Evolutionary conservation across 2,329 filamentous ascomycete species (phyloP).

Genomic region (Cladosporium halotolerans): DNA sequence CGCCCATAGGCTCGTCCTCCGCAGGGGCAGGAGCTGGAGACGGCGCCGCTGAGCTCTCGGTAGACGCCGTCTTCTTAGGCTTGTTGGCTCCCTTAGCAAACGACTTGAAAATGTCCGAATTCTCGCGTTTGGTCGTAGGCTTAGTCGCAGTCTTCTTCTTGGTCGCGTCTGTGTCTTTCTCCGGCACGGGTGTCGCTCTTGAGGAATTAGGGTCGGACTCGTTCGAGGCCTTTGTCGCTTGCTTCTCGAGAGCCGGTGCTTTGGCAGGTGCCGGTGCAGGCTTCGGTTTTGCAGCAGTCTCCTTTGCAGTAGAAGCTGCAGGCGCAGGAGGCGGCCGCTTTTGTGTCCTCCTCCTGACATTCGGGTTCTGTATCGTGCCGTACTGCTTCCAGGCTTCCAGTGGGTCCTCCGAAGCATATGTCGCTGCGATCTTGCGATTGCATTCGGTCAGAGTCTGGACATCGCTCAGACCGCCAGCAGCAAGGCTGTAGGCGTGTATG

Average conservation of each 20-base stretch:
- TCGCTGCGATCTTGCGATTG: constrained; percentile 54
- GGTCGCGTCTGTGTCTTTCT: constrained; percentile 16
- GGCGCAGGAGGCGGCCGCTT: constrained; percentile 35
- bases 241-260: constrained; percentile 21
- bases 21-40: constrained; percentile 27
- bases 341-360: constrained; percentile 52
- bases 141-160: constrained; percentile 36
- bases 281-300: constrained; percentile 17
- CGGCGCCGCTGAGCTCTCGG: constrained; percentile 32
- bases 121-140: constrained; percentile 51
- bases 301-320: constrained; percentile 1
- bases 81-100: constrained; percentile 55
- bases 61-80: constrained; percentile 30
- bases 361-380: constrained; percentile 68
- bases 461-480: constrained; percentile 59
- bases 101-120: constrained; percentile 66
- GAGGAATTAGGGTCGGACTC: constrained; percentile 15
- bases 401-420: constrained; percentile 54
- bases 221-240: constrained; percentile 16
- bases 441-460: constrained; percentile 66
- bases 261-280: constrained; percentile 14
- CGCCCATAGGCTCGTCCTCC: constrained; percentile 27
- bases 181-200: constrained; percentile 13
- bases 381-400: constrained; percentile 55
- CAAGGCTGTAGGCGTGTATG: constrained; percentile 83